Evolutionary conservation across 352 stramenopile genomes (phyloP), one percentile per base, ranked within the genome.

Genomic region (Plasmopara viticola): DNA sequence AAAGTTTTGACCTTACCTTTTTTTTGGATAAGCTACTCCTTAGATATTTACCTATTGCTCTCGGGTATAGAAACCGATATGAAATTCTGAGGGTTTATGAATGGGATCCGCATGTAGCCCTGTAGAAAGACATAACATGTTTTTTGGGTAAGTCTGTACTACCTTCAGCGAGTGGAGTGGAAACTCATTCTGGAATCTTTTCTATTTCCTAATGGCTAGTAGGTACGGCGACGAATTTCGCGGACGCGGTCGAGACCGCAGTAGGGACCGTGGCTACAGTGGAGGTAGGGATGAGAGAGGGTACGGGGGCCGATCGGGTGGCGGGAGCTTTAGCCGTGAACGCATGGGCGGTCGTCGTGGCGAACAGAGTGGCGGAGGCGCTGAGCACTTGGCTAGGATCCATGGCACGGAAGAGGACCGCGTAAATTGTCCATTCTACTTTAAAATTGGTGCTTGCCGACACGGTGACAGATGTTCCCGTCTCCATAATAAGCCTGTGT

Each of bases 371-470:
- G 84, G 84, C 33, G 88, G 87, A 15, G 87, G 87, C 14, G 96
- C 96, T 15, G 93, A 97, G 55, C 93, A 98, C 74, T 78, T 99
- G 43, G 95, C 96, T 35, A 81, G 94, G 37, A 98, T 99, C 62
- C 95, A 98, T 74, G 96, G 96, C 33, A 98, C 95, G 9, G 96
- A 99, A 70, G 96, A 99, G 68, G 83, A 94, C 60, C 82, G 82
- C 35, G 90, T 99, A 42, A 99, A 99, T 76, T 99, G 97, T 72
- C 96, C 97, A 44, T 99, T 99, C 72, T 99, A 99, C 74, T 98
- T 98, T 76, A 99, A 99, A 84, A 99, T 99, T 44, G 97, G 97
- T 31, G 96, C 96, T 20, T 99, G 97, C 64, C 86, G 97, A n/a
- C 97, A 99, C 62, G 97, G 96, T 13, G 97, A 99, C 65, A 87